Evolutionary conservation across 2,329 filamentous ascomycete species (phyloP).

Genomic region (Aspergillus luchuensis): DNA sequence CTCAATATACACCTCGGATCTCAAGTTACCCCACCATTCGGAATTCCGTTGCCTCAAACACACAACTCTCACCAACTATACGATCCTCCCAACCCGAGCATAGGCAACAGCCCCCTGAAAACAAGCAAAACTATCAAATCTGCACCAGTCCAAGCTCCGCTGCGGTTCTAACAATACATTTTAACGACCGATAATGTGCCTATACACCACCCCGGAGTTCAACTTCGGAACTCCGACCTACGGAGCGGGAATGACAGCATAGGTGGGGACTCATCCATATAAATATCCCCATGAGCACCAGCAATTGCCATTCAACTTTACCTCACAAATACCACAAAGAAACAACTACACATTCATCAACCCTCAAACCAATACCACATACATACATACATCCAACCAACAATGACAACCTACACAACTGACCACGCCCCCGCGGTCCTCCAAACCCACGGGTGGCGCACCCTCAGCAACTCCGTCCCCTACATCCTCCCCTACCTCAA

Average conservation of each 20-base stretch:
- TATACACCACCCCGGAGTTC: slow-evolving; percentile 8
- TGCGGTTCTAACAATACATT: too few relatives aligned
- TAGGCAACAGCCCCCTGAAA: background rate
- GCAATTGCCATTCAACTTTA: background rate
- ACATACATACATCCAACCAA: background rate
- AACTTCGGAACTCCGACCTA: slow-evolving; percentile 3
- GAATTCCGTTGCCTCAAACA: too few relatives aligned
- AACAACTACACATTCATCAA: background rate
- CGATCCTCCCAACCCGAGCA: too few relatives aligned
- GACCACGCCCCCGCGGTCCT: slow-evolving; percentile 43
- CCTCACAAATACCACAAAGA: background rate
- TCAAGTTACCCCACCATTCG: too few relatives aligned
- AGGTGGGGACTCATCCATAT: background rate
- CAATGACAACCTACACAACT: slow-evolving; percentile 38
- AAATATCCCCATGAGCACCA: too few relatives aligned
- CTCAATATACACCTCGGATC: too few relatives aligned
- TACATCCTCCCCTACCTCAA: slow-evolving; percentile 46
- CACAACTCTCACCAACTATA: too few relatives aligned
- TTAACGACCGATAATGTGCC: slow-evolving; percentile 18
- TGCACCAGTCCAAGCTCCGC: too few relatives aligned
- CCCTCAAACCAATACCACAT: background rate
- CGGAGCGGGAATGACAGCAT: background rate
- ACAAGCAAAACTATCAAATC: too few relatives aligned
- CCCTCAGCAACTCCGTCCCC: slow-evolving; percentile 39
- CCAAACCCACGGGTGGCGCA: slow-evolving; percentile 38